These are phyloP conservation scores for Ganoderma sinense DNA, from an alignment of 1,284 basidiomycete genomes.

Conservation along the genomic window DNA sequence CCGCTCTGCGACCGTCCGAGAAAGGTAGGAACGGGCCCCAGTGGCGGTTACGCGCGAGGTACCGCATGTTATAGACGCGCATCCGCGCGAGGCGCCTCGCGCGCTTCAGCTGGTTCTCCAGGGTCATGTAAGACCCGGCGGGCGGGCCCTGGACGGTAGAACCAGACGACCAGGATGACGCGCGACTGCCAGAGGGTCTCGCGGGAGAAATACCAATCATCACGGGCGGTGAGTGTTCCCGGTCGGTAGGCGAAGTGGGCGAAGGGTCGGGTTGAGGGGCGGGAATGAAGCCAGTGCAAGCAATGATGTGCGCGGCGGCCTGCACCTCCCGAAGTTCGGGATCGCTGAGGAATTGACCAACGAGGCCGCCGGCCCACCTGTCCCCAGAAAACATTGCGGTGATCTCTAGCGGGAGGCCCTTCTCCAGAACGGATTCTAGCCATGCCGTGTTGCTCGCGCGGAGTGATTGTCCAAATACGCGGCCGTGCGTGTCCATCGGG, in stretches of 20 bases:
- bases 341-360: constrained; percentile 20
- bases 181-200: too few species aligned
- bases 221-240: not conserved
- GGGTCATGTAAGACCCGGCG: constrained; percentile 19
- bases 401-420: constrained; percentile 35
- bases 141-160: not conserved
- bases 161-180: not conserved
- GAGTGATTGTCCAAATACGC: constrained; percentile 11
- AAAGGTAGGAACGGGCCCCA: constrained; percentile 54
- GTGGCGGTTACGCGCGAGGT: constrained; percentile 47
- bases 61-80: constrained; percentile 55
- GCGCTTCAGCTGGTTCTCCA: constrained; percentile 32
- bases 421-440: constrained; percentile 32
- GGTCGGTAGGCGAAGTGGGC: not conserved
- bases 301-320: constrained; percentile 27
- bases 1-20: not conserved
- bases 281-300: constrained; percentile 31
- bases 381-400: constrained; percentile 28
- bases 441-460: constrained; percentile 32
- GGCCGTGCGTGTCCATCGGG: constrained; percentile 4
- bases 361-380: constrained; percentile 28
- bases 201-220: not conserved
- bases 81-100: constrained; percentile 50
- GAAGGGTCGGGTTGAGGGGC: constrained; percentile 8
- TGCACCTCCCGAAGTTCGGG: constrained; percentile 27